Percentiles rank a stretch among this genome's conserved stretches.
phyloP scores from a whole-genome alignment of 768 basidiomycete species.

The Kondoa subrosea region DNA sequence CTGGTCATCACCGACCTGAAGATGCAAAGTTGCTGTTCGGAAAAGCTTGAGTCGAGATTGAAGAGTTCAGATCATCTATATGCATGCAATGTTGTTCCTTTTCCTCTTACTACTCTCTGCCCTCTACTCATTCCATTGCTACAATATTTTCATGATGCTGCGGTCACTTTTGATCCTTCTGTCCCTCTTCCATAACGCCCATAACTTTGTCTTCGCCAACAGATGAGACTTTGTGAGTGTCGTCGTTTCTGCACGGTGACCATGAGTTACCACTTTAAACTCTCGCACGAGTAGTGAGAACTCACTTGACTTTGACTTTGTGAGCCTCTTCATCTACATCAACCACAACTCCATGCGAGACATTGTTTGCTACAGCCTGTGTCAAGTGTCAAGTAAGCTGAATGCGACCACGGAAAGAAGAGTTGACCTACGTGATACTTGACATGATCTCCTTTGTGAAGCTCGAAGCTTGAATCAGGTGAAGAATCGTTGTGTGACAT shows the following conservation, averaged over 20 bases:
- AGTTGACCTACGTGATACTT: neutral
- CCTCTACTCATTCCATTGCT: too few species aligned
- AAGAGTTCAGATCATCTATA: too few species aligned
- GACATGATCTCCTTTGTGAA: too few species aligned
- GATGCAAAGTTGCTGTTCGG: conserved; percentile 2
- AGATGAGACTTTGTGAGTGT: neutral
- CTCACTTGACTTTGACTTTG: neutral
- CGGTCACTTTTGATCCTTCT: neutral
- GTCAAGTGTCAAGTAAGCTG: too few species aligned
- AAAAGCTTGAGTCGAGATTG: too few species aligned
- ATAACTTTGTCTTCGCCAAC: neutral
- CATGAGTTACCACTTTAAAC: too few species aligned
- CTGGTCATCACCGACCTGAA: conserved; percentile 1
- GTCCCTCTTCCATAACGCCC: neutral
- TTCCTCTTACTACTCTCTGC: neutral
- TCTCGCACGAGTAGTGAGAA: neutral
- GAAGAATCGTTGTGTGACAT: too few species aligned
- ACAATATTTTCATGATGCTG: neutral
- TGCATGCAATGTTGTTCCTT: neutral
- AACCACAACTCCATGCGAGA: neutral
- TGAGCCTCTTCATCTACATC: neutral
- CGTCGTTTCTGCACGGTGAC: neutral
- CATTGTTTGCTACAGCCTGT: neutral
- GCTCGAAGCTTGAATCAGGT: too few species aligned
- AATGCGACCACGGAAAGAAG: neutral